Evolutionary conservation across 306 rosid species (phyloP).

Genomic region (Trifolium pratense): DNA sequence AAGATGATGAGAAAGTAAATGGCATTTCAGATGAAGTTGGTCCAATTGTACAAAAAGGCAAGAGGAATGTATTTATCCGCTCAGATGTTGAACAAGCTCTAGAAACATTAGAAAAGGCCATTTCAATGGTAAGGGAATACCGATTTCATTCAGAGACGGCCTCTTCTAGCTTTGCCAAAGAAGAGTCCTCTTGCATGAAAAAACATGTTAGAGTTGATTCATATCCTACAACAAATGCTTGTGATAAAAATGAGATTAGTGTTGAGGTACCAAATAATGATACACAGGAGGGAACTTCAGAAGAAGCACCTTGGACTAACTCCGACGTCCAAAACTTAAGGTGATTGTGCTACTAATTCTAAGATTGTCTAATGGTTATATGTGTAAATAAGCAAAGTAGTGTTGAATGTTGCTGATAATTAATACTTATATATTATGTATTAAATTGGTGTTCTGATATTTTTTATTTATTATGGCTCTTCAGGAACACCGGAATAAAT

Average conservation of each 20-base stretch:
- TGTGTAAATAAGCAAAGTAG: background rate
- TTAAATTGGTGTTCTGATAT: background rate
- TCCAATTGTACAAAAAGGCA: constrained; percentile 37
- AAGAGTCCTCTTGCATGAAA: constrained; percentile 42
- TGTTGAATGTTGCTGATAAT: background rate
- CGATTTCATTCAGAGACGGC: constrained; percentile 46
- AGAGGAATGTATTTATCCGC: constrained; percentile 50
- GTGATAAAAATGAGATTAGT: constrained; percentile 37
- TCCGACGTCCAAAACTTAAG: constrained; percentile 53
- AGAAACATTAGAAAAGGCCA: constrained; percentile 75
- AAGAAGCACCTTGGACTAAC: constrained; percentile 29
- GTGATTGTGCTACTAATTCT: constrained; percentile 39
- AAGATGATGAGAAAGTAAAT: background rate
- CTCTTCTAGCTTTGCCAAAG: constrained; percentile 42
- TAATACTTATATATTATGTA: background rate
- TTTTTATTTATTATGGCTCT: constrained; percentile 1
- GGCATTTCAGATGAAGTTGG: constrained; percentile 20
- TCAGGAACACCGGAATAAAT: constrained; percentile 60
- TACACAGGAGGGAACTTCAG: constrained; percentile 40
- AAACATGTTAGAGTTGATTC: constrained; percentile 41
- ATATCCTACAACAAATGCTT: constrained; percentile 40
- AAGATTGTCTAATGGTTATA: background rate
- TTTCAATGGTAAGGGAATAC: constrained; percentile 54
- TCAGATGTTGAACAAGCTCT: constrained; percentile 81
- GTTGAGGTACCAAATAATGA: constrained; percentile 39